Conservation (phyloP, 306 rosid genomes). For the Leucaena leucocephala region DNA sequence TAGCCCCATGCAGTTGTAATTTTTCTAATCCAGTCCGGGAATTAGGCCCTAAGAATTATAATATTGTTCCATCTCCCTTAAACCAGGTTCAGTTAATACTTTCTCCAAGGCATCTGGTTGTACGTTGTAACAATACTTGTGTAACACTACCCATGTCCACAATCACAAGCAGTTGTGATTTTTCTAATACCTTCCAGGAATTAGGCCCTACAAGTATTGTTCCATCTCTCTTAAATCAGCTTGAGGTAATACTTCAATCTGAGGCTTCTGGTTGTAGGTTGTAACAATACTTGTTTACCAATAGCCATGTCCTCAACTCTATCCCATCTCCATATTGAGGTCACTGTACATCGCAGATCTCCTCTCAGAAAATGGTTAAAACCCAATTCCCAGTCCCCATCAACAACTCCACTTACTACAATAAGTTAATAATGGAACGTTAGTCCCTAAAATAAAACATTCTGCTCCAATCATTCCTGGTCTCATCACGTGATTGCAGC, state of each 20-base stretch:
- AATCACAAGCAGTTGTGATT: neutral
- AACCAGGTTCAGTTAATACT: slow-evolving; percentile 19
- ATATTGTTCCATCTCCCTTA: neutral
- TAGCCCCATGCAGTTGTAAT: neutral
- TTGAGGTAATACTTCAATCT: slow-evolving; percentile 11
- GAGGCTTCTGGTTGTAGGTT: neutral
- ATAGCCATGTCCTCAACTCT: slow-evolving; percentile 6
- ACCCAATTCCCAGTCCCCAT: slow-evolving; percentile 13
- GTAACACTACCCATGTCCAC: slow-evolving; percentile 4
- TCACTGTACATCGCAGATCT: neutral
- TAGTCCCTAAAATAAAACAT: slow-evolving; percentile 8
- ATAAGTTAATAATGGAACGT: slow-evolving; percentile 18
- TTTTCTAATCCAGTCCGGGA: neutral
- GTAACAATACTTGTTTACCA: neutral
- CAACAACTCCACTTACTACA: slow-evolving; percentile 11
- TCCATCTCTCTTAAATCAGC: neutral
- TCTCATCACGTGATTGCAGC: slow-evolving; percentile 2
- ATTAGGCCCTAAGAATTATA: neutral
- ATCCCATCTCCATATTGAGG: neutral
- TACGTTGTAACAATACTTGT: neutral
- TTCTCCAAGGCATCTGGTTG: neutral
- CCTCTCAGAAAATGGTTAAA: neutral
- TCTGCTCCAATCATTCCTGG: neutral
- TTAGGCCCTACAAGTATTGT: neutral
- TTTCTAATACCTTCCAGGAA: neutral